Conservation (phyloP, 1,284 basidiomycete species). For the Papiliotrema laurentii region DNA sequence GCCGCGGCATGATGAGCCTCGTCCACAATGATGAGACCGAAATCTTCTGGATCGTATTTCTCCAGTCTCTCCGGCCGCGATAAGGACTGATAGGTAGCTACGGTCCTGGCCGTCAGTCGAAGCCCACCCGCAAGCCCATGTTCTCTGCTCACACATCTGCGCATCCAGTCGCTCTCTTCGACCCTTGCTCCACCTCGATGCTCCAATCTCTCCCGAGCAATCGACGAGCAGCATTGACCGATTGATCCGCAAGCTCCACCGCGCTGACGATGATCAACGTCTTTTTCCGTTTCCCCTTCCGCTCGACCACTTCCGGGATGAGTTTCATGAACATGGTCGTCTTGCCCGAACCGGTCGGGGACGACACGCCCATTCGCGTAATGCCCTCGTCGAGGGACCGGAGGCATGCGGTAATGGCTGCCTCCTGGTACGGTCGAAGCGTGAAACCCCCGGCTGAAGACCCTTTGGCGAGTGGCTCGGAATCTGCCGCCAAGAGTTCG, state of each 20-base stretch:
- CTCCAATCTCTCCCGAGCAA: slow-evolving; percentile 64
- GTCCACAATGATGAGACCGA: slow-evolving; percentile 84
- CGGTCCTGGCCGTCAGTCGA: slow-evolving; percentile 56
- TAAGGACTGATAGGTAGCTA: slow-evolving; percentile 90
- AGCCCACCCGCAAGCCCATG: not conserved
- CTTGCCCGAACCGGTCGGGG: slow-evolving; percentile 89
- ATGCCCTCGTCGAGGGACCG: slow-evolving; percentile 61
- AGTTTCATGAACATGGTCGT: slow-evolving; percentile 85
- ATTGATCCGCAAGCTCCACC: slow-evolving; percentile 77
- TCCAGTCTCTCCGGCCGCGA: slow-evolving; percentile 61
- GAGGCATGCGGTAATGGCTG: slow-evolving; percentile 75
- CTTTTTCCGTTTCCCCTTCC: slow-evolving; percentile 10
- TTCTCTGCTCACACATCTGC: slow-evolving; percentile 69
- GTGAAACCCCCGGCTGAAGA: too few species aligned
- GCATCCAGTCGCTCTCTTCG: slow-evolving; percentile 65
- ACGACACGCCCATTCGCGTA: slow-evolving; percentile 82
- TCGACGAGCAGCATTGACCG: slow-evolving; percentile 65
- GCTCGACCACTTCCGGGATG: slow-evolving; percentile 50
- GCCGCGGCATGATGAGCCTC: slow-evolving; percentile 95
- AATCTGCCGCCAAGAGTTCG: too few species aligned
- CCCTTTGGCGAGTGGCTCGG: too few species aligned
- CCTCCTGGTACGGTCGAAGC: slow-evolving; percentile 84
- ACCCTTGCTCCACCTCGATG: slow-evolving; percentile 90
- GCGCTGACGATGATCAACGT: slow-evolving; percentile 42
- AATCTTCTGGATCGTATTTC: slow-evolving; percentile 68